Evolutionary conservation across 768 basidiomycete genomes (phyloP), one percentile per base, ranked within the genome.

Genomic region (Termitomyces sp.): DNA sequence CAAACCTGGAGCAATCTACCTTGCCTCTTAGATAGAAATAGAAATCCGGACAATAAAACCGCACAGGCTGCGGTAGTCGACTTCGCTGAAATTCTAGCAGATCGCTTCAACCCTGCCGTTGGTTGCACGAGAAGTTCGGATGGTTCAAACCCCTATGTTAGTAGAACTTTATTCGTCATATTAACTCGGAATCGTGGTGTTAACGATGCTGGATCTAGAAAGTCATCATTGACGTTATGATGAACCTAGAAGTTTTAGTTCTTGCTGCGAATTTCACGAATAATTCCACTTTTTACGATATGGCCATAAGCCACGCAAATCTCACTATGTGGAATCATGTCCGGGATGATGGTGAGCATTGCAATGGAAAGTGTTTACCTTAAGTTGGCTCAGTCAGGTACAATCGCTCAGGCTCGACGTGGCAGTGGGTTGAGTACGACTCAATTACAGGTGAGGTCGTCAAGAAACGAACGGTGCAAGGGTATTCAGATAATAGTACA

Each of bases 141-240:
- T 59, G 68, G 80, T 1, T 47, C 78, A 2, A 80, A 85, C 64
- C 80, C 85, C 6, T 75, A 77, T 66, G 85, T 82, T 48, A 28
- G 74, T 62, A 9, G 9, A 33, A n/a, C 18, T 47, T 36, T 44
- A 22, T 38, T 3, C 42, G 8, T 38, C 10, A 26, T 28, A 12
- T 49, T 22, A 24, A 3, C 6, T 42, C 1, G 28, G 13, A 14
- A 24, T 8, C 13, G 14, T 42, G 16, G 5, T 51, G 38, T 43
- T 51, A 44, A 53, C 5, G 18, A 45, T 43, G 26, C 2, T 14
- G 18, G 20, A 35, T n/a, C 44, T 47, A 53, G 8, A 59, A 81
- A 82, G 86, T 88, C 51, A 87, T 89, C 67, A 87, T 88, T 47
- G 87, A 89, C 72, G 88, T 87, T 66, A 87, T 89, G 86, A 87